phyloP scores from a whole-genome alignment of 23 red algal species.

The Gracilaria gracilis region DNA sequence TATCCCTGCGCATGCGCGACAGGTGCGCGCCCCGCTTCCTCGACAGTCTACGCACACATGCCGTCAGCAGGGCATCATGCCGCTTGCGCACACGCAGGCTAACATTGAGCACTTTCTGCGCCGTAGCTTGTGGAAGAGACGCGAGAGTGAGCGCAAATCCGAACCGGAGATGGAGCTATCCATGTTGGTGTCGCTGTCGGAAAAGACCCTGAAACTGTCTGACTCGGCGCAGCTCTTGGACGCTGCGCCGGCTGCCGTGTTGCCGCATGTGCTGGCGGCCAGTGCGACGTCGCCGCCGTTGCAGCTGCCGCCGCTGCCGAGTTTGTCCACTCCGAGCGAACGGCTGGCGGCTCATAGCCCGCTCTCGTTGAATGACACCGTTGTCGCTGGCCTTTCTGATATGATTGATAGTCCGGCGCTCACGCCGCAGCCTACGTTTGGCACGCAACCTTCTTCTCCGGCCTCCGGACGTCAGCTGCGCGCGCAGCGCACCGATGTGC shows the following conservation, averaged over 20 bases:
- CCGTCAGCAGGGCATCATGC: constrained; percentile 48
- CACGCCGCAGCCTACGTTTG: constrained; percentile 24
- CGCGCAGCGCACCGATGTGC: background rate
- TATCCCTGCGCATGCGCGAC: constrained; percentile 4
- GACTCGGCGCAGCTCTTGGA: constrained; percentile 15
- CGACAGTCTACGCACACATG: constrained; percentile 18
- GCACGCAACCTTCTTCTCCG: background rate
- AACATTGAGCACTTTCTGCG: constrained; percentile 64
- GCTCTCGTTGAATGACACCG: constrained; percentile 3
- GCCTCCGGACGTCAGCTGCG: background rate
- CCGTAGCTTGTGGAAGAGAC: constrained; percentile 60
- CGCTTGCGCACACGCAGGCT: constrained; percentile 44
- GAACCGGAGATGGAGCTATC: constrained; percentile 46
- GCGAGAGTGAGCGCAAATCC: constrained; percentile 39
- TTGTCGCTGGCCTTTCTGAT: background rate
- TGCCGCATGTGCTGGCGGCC: background rate
- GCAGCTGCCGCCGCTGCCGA: background rate
- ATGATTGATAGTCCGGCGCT: background rate
- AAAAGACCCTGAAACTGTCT: constrained; percentile 47
- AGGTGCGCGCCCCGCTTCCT: background rate
- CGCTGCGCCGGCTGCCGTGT: background rate
- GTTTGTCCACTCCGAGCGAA: background rate
- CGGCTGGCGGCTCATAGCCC: background rate
- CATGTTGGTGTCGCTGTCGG: constrained; percentile 82
- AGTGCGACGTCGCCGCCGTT: background rate